A percentile compares a stretch with the other conserved stretches of the same genome.
Evolutionary conservation across 352 stramenopile species (phyloP).

Genomic region (Phytophthora pinifolia): DNA sequence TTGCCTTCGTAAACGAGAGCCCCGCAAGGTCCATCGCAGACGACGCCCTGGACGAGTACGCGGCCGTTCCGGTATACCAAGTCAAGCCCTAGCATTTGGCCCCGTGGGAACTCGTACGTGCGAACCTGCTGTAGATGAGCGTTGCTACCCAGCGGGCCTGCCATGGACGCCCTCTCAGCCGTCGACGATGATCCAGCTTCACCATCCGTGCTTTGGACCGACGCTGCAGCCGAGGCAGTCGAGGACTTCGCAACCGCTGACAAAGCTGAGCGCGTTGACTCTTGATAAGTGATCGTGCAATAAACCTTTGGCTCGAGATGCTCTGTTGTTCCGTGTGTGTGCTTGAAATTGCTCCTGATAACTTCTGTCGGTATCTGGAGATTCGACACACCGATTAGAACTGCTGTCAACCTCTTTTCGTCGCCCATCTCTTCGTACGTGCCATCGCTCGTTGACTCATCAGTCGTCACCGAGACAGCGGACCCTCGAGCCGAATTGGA

Average conservation of each 20-base stretch:
- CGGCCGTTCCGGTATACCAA: constrained; percentile 77
- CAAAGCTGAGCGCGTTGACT: constrained; percentile 73
- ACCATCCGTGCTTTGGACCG: constrained; percentile 17
- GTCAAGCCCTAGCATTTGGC: constrained; percentile 71
- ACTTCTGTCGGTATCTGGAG: constrained; percentile 50
- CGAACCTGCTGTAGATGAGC: constrained; percentile 55
- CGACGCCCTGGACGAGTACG: constrained; percentile 76
- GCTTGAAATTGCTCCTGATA: constrained; percentile 41
- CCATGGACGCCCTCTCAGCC: constrained; percentile 5
- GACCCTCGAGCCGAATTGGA: constrained; percentile 30
- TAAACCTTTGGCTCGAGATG: constrained; percentile 69
- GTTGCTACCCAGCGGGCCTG: constrained; percentile 15
- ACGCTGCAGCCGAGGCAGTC: constrained; percentile 2
- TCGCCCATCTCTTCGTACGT: constrained; percentile 63
- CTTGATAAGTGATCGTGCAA: constrained; percentile 77
- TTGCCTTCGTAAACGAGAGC: constrained; percentile 60
- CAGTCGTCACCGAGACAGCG: constrained; percentile 56
- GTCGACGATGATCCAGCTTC: constrained; percentile 8
- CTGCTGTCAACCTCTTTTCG: constrained; percentile 69
- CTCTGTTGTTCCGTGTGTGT: constrained; percentile 28
- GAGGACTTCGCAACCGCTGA: constrained; percentile 64
- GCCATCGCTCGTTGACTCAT: constrained; percentile 64
- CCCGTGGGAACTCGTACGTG: constrained; percentile 58
- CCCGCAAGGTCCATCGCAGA: constrained; percentile 65
- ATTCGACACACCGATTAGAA: constrained; percentile 76